Percentiles rank a stretch among this genome's conserved stretches.
These are phyloP conservation scores for Tympanopsis confertula DNA, from an alignment of 2,329 filamentous ascomycete species.

Conservation along the genomic window DNA sequence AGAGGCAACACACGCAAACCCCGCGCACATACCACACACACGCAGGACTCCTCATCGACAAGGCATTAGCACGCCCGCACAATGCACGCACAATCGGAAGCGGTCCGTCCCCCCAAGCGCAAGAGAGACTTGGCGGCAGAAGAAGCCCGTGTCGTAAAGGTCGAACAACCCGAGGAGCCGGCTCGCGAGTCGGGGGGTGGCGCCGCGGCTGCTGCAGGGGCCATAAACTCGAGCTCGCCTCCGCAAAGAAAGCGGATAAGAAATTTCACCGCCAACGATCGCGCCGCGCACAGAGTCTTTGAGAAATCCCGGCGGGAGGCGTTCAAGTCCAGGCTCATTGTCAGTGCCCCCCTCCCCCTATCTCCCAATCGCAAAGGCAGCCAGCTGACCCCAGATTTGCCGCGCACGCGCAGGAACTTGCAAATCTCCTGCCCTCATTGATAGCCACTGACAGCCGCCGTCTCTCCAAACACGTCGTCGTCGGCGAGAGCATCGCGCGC, in stretches of 20 bases:
- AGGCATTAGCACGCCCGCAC: no score
- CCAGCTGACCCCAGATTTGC: no score
- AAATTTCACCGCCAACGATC: constrained; percentile 26
- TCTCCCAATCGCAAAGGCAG: no score
- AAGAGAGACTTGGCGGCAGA: no score
- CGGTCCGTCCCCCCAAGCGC: no score
- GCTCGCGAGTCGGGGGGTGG: not conserved
- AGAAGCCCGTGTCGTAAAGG: no score
- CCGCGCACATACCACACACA: no score
- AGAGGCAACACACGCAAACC: no score
- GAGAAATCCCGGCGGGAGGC: constrained; percentile 26
- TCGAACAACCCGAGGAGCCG: no score
- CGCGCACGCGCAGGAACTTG: constrained; percentile 24
- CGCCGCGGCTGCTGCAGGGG: no score
- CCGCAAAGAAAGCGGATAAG: constrained; percentile 17
- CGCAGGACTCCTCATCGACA: no score
- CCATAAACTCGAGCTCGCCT: not conserved
- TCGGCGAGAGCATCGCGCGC: constrained; percentile 20
- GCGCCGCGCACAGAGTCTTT: constrained; percentile 25
- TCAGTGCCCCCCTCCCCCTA: constrained; percentile 7
- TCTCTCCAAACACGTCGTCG: constrained; percentile 25
- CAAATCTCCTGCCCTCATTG: constrained; percentile 19
- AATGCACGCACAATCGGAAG: no score
- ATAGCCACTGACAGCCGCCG: constrained; percentile 18
- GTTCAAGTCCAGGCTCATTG: constrained; percentile 23